Conservation (phyloP, 2,329 filamentous ascomycete species). For the Cercospora brassicicola region DNA sequence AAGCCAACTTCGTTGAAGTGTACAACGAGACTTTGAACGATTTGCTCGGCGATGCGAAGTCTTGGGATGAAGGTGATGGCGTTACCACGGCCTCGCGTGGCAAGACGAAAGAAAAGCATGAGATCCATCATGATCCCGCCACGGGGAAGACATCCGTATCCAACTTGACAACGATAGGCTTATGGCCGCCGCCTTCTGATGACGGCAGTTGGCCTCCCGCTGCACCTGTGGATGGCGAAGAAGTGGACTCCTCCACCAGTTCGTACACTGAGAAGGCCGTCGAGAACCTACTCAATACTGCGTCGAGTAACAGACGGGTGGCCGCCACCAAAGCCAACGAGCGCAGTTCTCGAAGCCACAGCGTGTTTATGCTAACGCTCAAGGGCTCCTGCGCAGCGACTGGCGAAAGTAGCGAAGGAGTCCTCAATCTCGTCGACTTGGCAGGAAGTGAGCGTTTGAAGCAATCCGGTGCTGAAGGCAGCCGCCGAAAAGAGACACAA, state of each 20-base stretch:
- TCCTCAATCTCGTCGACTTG: constrained; percentile 91
- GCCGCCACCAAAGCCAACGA: constrained; percentile 98
- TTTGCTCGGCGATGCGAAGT: constrained; percentile 70
- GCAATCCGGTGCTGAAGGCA: constrained; percentile 81
- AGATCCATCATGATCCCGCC: constrained; percentile 81
- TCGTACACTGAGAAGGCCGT: constrained; percentile 37
- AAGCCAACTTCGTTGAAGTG: constrained; percentile 93
- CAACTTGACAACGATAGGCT: constrained; percentile 72
- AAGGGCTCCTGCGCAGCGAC: constrained; percentile 69
- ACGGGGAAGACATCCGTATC: constrained; percentile 80
- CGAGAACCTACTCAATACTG: constrained; percentile 60
- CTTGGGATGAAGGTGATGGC: constrained; percentile 54
- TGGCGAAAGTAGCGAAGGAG: constrained; percentile 83
- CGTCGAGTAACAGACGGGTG: constrained; percentile 83
- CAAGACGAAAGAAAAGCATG: constrained; percentile 70
- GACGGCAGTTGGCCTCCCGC: constrained; percentile 35
- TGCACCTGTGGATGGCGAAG: constrained; percentile 17
- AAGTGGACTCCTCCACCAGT: constrained; percentile 11
- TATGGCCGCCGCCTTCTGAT: constrained; percentile 79
- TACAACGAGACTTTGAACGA: constrained; percentile 98
- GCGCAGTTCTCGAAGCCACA: constrained; percentile 89
- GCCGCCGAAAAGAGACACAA: constrained; percentile 87
- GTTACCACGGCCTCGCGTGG: constrained; percentile 29
- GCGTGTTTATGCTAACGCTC: constrained; percentile 83
- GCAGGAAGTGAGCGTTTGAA: constrained; percentile 90